Evolutionary conservation across 768 basidiomycete genomes (phyloP).

Genomic region (Lenzites betulinus): DNA sequence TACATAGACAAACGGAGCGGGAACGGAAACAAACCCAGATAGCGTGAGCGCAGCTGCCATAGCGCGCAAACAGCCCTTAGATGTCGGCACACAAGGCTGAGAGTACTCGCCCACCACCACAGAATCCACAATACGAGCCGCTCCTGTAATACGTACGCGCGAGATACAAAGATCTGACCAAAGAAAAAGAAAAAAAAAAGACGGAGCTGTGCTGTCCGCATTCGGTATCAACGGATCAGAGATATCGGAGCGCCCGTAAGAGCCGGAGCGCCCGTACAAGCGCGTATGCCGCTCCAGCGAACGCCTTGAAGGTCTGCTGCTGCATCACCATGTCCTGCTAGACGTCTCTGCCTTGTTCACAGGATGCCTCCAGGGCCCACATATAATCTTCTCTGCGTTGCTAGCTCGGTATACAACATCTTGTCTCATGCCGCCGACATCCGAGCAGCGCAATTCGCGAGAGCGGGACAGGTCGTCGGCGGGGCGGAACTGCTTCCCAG

Average conservation of each 20-base stretch:
- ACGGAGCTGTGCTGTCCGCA: too few species aligned
- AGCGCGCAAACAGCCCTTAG: too few species aligned
- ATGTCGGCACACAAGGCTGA: too few species aligned
- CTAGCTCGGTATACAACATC: constrained; percentile 61
- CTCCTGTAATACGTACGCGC: too few species aligned
- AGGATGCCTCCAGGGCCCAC: constrained; percentile 68
- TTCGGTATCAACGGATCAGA: too few species aligned
- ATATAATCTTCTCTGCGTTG: constrained; percentile 73
- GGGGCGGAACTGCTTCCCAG: constrained; percentile 28
- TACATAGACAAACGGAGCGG: background rate
- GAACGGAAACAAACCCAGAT: too few species aligned
- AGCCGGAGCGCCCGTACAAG: background rate
- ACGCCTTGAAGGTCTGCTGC: background rate
- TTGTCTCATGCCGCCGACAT: constrained; percentile 63
- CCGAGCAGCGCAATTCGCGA: constrained; percentile 41
- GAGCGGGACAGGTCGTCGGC: constrained; percentile 1
- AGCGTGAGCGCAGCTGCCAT: too few species aligned
- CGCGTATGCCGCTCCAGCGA: background rate
- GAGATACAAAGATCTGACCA: too few species aligned
- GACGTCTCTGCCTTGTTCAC: background rate
- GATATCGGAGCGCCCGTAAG: too few species aligned
- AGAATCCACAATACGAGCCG: too few species aligned
- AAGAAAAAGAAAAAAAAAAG: too few species aligned
- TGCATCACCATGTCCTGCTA: background rate
- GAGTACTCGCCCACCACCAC: too few species aligned